phyloP scores from a whole-genome alignment of 306 rosid species.

The Dryas drummondii region DNA sequence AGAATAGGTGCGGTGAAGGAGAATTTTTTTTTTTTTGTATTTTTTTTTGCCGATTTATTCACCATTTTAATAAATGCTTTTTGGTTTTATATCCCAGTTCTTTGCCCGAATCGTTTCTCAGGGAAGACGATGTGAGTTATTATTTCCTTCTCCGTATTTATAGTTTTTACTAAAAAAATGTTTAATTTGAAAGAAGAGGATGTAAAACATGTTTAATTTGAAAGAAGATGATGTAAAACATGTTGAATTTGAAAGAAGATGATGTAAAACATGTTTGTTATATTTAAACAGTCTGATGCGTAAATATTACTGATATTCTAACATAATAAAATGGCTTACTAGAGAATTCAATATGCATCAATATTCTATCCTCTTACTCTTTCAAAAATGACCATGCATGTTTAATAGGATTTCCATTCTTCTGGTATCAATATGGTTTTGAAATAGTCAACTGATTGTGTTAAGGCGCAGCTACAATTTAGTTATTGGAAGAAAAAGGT shows the following conservation, averaged over 20 bases:
- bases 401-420: background rate
- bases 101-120: conserved; percentile 62
- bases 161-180: background rate
- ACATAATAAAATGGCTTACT: background rate
- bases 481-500: background rate
- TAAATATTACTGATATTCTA: too few species aligned
- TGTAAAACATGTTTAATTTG: background rate
- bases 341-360: background rate
- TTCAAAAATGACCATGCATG: background rate
- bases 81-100: background rate
- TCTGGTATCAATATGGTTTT: background rate
- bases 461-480: background rate
- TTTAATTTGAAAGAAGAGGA: background rate
- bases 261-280: too few species aligned
- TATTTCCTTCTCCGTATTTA: background rate
- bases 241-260: background rate
- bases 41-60: too few species aligned
- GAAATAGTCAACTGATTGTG: background rate
- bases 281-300: background rate
- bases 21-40: too few species aligned
- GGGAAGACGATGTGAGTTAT: conserved; percentile 78
- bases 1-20: too few species aligned
- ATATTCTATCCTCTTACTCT: background rate
- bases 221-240: background rate
- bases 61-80: too few species aligned